Conservation (phyloP, 176 grass and related monocot genomes). For the Oryza australiensis region DNA sequence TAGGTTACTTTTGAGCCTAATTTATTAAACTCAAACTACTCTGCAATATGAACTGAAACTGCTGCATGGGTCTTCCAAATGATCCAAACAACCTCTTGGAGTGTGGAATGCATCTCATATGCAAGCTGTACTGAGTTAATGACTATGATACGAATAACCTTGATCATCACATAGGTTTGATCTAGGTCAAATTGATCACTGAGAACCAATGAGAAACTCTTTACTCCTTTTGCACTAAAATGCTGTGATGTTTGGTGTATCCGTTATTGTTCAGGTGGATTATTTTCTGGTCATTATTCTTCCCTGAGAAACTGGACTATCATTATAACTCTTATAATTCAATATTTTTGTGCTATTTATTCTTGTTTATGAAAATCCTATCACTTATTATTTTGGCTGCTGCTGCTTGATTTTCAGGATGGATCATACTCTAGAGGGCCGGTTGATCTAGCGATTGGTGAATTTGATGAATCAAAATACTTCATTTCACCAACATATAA, state of each 20-base stretch:
- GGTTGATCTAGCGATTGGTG: conserved; percentile 66
- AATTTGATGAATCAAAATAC: conserved; percentile 86
- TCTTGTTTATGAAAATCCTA: conserved; percentile 19
- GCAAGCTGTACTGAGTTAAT: neutral
- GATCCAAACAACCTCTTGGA: neutral
- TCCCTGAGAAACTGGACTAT: neutral
- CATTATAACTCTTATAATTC: conserved; percentile 6
- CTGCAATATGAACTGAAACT: neutral
- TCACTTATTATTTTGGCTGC: conserved; percentile 10
- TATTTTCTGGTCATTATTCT: conserved; percentile 15
- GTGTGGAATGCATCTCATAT: neutral
- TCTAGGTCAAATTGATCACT: neutral
- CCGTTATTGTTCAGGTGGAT: neutral
- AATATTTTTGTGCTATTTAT: neutral
- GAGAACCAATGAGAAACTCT: neutral
- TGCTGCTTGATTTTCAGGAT: conserved; percentile 62
- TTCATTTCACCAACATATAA: conserved; percentile 87
- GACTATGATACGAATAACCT: neutral
- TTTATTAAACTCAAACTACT: neutral
- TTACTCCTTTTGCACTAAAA: neutral
- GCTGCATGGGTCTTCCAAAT: neutral
- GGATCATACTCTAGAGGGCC: conserved; percentile 98
- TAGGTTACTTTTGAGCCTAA: neutral
- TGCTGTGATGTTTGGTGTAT: conserved; percentile 19
- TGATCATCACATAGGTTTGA: neutral